A percentile compares a stretch with the other conserved stretches of the same genome.
These are phyloP conservation scores for Verticillium isaacii DNA, from an alignment of 2,329 filamentous ascomycete genomes.

Conservation along the genomic window DNA sequence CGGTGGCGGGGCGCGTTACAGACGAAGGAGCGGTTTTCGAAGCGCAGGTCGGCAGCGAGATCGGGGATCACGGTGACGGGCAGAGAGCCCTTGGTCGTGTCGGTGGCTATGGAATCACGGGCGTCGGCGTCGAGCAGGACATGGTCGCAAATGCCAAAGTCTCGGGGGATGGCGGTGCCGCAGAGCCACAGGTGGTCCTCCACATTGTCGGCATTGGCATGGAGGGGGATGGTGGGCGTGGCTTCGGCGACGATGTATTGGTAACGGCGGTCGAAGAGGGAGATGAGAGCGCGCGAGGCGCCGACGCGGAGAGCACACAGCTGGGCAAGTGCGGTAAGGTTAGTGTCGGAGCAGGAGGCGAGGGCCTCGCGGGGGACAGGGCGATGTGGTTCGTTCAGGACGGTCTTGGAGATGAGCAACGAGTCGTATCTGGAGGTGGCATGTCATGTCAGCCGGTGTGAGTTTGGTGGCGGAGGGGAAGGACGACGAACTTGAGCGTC, in stretches of 20 bases:
- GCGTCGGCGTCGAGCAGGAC: slow-evolving; percentile 13
- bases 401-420: slow-evolving; percentile 9
- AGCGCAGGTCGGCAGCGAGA: slow-evolving; percentile 24
- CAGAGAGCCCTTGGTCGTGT: slow-evolving; percentile 13
- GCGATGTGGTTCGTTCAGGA: slow-evolving; percentile 17
- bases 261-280: slow-evolving; percentile 41
- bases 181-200: slow-evolving; percentile 17
- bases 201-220: slow-evolving; percentile 17
- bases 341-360: slow-evolving; percentile 25
- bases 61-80: slow-evolving; percentile 29
- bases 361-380: slow-evolving; percentile 19
- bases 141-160: slow-evolving; percentile 22
- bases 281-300: slow-evolving; percentile 35
- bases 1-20: slow-evolving; percentile 16
- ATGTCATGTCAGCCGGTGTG: background rate
- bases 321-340: slow-evolving; percentile 45
- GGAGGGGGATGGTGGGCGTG: slow-evolving; percentile 33
- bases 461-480: background rate
- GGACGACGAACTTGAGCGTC: slow-evolving; percentile 21
- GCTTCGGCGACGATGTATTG: slow-evolving; percentile 50
- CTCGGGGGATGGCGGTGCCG: slow-evolving; percentile 23
- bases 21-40: slow-evolving; percentile 20
- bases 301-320: slow-evolving; percentile 38
- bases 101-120: background rate
- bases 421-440: slow-evolving; percentile 11